phyloP scores from a whole-genome alignment of 177 flowering plant species.

The Vitis hybrid region DNA sequence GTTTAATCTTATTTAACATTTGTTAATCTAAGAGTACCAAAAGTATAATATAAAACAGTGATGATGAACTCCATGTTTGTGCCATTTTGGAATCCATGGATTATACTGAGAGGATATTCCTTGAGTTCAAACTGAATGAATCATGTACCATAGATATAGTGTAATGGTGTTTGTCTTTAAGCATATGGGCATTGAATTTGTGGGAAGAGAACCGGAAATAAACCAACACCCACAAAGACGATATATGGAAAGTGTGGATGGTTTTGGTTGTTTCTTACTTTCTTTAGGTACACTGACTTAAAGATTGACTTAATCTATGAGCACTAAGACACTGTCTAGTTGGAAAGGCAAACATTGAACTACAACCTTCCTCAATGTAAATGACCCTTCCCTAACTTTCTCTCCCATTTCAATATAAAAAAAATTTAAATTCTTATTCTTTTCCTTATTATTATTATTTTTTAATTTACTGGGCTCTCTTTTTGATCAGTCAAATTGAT shows the following conservation, averaged over 20 bases:
- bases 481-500: background rate
- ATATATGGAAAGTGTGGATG: background rate
- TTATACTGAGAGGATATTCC: too few relatives aligned
- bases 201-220: background rate
- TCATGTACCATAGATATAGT: too few relatives aligned
- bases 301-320: slow-evolving; percentile 7
- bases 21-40: too few relatives aligned
- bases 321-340: slow-evolving; percentile 17
- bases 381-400: slow-evolving; percentile 33
- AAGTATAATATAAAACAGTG: too few relatives aligned
- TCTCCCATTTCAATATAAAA: background rate
- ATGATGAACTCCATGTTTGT: too few relatives aligned
- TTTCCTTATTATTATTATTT: background rate
- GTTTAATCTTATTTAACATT: too few relatives aligned
- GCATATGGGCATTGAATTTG: background rate
- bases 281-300: background rate
- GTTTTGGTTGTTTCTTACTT: slow-evolving; percentile 1
- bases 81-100: too few relatives aligned
- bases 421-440: background rate
- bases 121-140: too few relatives aligned
- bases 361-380: slow-evolving; percentile 17
- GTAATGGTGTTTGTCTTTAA: too few relatives aligned
- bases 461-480: background rate
- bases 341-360: slow-evolving; percentile 12
- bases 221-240: background rate